Evolutionary conservation across 2,329 filamentous ascomycete genomes (phyloP), one percentile per base, ranked within the genome.

Genomic region (Amylocarpus encephaloides): DNA sequence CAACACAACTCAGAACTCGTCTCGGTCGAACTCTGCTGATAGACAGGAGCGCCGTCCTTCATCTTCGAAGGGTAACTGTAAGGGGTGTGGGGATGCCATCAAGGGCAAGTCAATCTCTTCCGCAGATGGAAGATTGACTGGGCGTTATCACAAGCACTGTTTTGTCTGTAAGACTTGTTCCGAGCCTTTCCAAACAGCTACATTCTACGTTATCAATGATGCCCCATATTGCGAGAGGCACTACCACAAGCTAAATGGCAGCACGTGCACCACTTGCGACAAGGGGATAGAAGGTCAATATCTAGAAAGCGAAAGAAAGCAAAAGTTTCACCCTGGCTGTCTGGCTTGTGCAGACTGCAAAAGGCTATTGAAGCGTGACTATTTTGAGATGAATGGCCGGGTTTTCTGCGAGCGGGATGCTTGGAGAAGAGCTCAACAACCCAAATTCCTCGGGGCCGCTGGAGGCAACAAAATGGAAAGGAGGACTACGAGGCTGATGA

Each of bases 221-320:
- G 77, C 82, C 52, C 93, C 93, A 0, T 96, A 92, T 70, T 97
- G 93, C 68, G 85, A 89, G 59, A 82, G 84, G 44, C 90, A 97
- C 68, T 98, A 97, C 66, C 93, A 98, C 70, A 80, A 86, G 66
- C 77, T 93, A 32, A 97, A 97, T 61, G 85, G 86, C 45, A 95
- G 88, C 42, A 72, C 96, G 1, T 98, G 93, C 66, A 78, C 79
- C 13, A 78, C 77, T 29, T 98, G 93, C 67, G 79, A 86, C 56
- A 74, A 75, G 10, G 93, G 93, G 12, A 97, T 98, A 59, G 93
- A 98, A 68, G 93, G 93, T 0, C 85, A 91, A 59, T 98, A 95
- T 62, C 75, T 96, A 34, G 90, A 95, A 66, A 94, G 93, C 29
- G 86, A 89, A 61, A 69, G 73, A 35, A 73, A 76, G 32, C 77